Conservation (phyloP, 192 early-diverging fungal genomes). For the Entrophospora sp. region DNA sequence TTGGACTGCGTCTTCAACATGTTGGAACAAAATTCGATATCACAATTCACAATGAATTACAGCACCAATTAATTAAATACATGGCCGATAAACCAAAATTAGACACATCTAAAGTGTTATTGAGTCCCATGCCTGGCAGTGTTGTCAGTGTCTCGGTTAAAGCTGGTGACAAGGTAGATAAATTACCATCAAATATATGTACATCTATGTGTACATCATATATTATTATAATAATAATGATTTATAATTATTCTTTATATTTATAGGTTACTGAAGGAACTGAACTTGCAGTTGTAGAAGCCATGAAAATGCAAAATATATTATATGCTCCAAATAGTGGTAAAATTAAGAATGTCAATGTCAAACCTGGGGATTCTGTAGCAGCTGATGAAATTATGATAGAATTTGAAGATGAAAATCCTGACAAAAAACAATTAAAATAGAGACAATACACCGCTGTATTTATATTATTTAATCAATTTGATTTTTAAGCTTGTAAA, state of each 20-base stretch:
- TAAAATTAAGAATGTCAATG: constrained; percentile 67
- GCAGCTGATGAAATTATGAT: constrained; percentile 69
- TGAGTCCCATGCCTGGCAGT: constrained; percentile 87
- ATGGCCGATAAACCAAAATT: constrained; percentile 72
- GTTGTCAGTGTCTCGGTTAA: constrained; percentile 76
- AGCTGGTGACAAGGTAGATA: constrained; percentile 55
- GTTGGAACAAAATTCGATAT: constrained; percentile 78
- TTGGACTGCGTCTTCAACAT: constrained; percentile 77
- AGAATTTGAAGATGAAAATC: constrained; percentile 56
- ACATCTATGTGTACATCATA: too few relatives aligned
- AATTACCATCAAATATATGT: too few relatives aligned
- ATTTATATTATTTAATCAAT: too few relatives aligned
- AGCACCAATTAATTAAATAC: constrained; percentile 55
- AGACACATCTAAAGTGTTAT: constrained; percentile 63
- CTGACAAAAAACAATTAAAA: too few relatives aligned
- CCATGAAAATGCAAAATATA: constrained; percentile 99
- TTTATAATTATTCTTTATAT: too few relatives aligned
- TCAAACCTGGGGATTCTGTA: constrained; percentile 65
- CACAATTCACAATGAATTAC: constrained; percentile 47
- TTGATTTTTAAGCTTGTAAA: too few relatives aligned
- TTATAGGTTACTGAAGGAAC: constrained; percentile 62
- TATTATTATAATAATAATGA: background rate
- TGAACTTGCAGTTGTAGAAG: constrained; percentile 84
- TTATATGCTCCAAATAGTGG: constrained; percentile 69
- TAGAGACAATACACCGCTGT: too few relatives aligned